Conservation (phyloP, 23 red algal genomes). For the Agarophyton chilense region DNA sequence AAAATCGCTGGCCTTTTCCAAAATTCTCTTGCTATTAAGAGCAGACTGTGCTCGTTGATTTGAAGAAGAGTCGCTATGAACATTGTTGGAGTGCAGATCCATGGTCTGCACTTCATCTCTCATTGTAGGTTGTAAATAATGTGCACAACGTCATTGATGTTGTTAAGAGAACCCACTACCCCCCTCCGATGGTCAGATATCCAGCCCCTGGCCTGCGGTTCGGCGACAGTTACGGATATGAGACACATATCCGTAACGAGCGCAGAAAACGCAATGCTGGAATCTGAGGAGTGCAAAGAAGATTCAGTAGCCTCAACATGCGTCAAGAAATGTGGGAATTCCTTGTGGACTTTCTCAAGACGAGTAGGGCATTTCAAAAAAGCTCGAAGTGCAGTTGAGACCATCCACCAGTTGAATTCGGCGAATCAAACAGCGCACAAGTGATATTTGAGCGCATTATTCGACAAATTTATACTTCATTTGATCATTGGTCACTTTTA, state of each 20-base stretch:
- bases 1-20: slow-evolving; percentile 39
- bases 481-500: neutral
- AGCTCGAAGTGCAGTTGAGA: slow-evolving; percentile 22
- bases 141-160: neutral
- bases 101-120: neutral
- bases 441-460: neutral
- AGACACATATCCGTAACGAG: neutral
- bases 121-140: neutral
- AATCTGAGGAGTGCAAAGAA: neutral
- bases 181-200: neutral
- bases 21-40: neutral
- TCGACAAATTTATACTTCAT: neutral
- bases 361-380: neutral
- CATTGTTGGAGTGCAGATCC: neutral
- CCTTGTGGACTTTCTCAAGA: neutral
- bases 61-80: neutral
- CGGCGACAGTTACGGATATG: slow-evolving; percentile 5
- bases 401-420: slow-evolving; percentile 20
- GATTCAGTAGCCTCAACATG: neutral
- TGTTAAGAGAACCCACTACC: neutral
- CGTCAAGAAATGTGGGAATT: neutral
- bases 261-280: neutral
- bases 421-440: slow-evolving; percentile 32
- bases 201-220: neutral
- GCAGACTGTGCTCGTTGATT: neutral